phyloP scores from a whole-genome alignment of 192 early-diverging fungal genomes.

The Coemansia erecta region DNA sequence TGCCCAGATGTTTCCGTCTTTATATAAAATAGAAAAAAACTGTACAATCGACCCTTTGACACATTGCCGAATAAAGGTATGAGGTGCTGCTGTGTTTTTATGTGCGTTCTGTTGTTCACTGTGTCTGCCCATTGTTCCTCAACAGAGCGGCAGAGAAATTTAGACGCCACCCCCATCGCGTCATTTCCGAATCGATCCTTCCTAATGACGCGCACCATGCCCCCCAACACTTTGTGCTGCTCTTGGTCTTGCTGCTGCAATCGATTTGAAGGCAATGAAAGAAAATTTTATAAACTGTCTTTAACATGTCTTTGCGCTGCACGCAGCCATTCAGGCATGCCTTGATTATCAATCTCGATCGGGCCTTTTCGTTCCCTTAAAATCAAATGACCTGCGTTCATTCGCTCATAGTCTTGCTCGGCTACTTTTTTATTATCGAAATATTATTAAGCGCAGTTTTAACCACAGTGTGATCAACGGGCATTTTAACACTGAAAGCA shows the following conservation, averaged over 20 bases:
- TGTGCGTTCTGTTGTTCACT: no score
- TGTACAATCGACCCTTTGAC: background rate
- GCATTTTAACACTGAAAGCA: no score
- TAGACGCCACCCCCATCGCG: background rate
- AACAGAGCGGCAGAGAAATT: background rate
- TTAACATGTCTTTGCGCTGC: no score
- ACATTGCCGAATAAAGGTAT: no score
- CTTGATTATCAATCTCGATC: background rate
- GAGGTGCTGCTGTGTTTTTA: no score
- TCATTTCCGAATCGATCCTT: background rate
- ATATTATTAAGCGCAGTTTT: no score
- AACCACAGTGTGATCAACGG: no score
- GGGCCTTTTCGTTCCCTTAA: background rate
- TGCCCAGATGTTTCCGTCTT: no score
- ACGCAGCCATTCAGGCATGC: no score
- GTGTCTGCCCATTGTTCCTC: background rate
- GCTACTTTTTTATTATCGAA: background rate
- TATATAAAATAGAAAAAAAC: slow-evolving; percentile 1
- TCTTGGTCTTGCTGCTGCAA: background rate
- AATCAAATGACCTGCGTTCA: background rate
- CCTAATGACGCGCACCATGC: no score
- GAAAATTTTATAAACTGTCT: no score
- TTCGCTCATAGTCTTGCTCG: background rate
- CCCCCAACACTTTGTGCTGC: background rate
- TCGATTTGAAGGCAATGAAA: no score